These are phyloP conservation scores for Amaranthus tricolor DNA, from an alignment of 179 eudicot genomes.

Conservation along the genomic window DNA sequence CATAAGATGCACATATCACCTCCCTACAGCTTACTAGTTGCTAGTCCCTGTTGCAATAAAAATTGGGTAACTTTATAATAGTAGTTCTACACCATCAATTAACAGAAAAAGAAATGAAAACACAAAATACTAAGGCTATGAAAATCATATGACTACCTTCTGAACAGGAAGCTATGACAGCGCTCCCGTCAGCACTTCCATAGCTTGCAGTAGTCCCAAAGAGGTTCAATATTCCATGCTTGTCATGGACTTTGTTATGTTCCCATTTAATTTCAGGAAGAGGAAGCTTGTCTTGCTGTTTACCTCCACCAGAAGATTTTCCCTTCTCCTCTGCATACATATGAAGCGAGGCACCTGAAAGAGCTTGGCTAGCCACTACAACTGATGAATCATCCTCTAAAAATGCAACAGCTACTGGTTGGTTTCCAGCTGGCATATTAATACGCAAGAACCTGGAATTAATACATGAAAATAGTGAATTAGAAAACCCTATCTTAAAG, in stretches of 20 bases:
- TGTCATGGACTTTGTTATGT: constrained; percentile 85
- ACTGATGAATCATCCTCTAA: constrained; percentile 81
- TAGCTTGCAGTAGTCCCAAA: constrained; percentile 65
- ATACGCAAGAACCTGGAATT: constrained; percentile 73
- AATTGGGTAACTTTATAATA: too few species aligned
- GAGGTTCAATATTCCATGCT: constrained; percentile 57
- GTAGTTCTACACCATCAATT: background rate
- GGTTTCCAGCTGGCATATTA: constrained; percentile 87
- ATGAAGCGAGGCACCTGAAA: constrained; percentile 73
- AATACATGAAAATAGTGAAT: background rate
- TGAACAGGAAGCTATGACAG: constrained; percentile 82
- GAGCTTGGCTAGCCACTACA: constrained; percentile 75
- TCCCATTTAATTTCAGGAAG: constrained; percentile 89
- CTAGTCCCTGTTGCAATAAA: background rate
- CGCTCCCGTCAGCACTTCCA: constrained; percentile 97
- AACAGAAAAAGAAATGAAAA: background rate
- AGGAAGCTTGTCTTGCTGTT: constrained; percentile 72
- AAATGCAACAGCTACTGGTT: constrained; percentile 73
- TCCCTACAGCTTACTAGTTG: background rate
- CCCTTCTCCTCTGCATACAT: constrained; percentile 86
- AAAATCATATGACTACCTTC: constrained; percentile 54
- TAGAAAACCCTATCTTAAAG: background rate
- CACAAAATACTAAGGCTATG: background rate
- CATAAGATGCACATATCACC: background rate
- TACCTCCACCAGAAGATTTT: constrained; percentile 50